Base-by-base conservation (phyloP, 1,139 yeast genomes). In the Candida sp. region DNA sequence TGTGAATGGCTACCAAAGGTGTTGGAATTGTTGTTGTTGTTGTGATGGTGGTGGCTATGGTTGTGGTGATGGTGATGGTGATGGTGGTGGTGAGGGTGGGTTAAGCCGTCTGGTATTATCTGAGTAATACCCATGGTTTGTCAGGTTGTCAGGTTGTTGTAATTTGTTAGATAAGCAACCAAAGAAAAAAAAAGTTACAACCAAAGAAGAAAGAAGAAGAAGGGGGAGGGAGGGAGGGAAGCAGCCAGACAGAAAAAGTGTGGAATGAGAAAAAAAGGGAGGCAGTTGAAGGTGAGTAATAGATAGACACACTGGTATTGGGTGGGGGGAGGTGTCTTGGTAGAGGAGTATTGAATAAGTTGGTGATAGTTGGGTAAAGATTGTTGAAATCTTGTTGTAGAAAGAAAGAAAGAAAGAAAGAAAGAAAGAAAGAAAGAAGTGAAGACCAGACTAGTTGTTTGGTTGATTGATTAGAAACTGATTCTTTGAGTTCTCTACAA, bases 91-190 rank as follows among this genome's bases (percentile, higher is more conserved):
- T 17, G 23, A 31, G 27, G 17, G n/a, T 37, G 28, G 33, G 26
- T 41, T 7, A n/a, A 22, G 11, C 7, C 12, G 22, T 33, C 34
- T 31, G 44, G 37, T 33, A 46, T 41, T 27, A 46, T 12, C 17
- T 33, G 48, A 39, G 41, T 46, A 41, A 46, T 40, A 33, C 48
- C 48, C 48, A 46, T 42, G 17, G 11, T 31, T 30, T 9, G 17
- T 8, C 9, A 28, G 9, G 31, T 28, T 37, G 12, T 37, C 25
- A 28, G 17, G 17, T 17, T 17, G 9, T n/a, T 27, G 31, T n/a
- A 34, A 37, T 17, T 17, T 17, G 17, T 17, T 12, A 40, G 34
- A 40, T 40, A 40, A 40, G 42, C 31, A 38, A 26, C 22, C n/a
- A 38, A 38, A 38, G 30, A 23, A 8, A 38, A 23, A 28, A 41